Evolutionary conservation across 2,329 filamentous ascomycete species (phyloP), one percentile per base, ranked within the genome.

Genomic region (Beauveria sp.): DNA sequence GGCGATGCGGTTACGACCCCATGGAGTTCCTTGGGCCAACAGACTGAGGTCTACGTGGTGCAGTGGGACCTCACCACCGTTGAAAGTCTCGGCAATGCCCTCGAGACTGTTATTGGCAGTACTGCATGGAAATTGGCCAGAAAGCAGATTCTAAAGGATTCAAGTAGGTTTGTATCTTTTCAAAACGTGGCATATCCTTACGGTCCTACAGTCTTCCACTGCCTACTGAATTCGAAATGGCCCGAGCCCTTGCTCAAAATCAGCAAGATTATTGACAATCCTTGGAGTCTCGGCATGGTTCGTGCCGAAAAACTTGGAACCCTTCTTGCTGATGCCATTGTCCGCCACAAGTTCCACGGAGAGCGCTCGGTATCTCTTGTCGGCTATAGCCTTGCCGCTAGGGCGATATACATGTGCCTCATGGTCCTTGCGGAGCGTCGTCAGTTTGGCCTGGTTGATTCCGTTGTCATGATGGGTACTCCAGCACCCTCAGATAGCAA

Each of bases 361-460:
- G 90, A 96, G 69, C 83, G 92, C 5, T 86, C 90, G 0, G 85
- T 96, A 3, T 93, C 87, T 7, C 76, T 96, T 14, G 81, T 96
- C 51, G 92, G 91, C 2, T 96, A 91, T 71, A 91, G 90, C 49
- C 78, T 96, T 8, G 91, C 90, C 1, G 90, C 91, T 20, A 84
- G 91, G 53, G 84, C 92, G 40, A 93, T 98, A 56, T 97, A 90
- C 70, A 84, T 87, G 4, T 97, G 93, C 66, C 80, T 97, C 18
- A 88, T 89, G 77, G 84, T 81, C 38, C 79, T 98, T 50, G 91
- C 91, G 0, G 89, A 93, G 70, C 82, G 91, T 62, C 85, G 87
- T 56, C 89, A 89, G 1, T 97, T 96, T 70, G 93, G 93, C 0
- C 73, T 96, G 3, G 79, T 99, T 14, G 93, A 98, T 70, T 91